These are phyloP conservation scores for Metschnikowia colocasiae DNA, from an alignment of 805 yeast genomes.

Conservation along the genomic window DNA sequence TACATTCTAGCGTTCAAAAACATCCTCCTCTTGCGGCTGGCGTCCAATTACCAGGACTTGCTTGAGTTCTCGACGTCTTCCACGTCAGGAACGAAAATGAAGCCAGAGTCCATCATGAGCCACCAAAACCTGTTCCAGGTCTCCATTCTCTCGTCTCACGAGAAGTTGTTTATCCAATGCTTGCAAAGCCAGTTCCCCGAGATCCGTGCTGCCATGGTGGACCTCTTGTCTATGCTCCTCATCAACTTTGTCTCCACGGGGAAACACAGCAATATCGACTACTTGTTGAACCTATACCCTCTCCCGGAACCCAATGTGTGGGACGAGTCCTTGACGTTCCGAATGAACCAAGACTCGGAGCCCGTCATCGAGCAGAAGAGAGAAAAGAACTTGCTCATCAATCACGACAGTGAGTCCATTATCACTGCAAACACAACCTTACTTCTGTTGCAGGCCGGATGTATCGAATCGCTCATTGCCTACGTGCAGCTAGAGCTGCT, in stretches of 20 bases:
- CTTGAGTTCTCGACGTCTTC: constrained; percentile 35
- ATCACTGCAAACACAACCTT: constrained; percentile 20
- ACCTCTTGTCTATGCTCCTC: constrained; percentile 32
- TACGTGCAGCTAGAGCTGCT: constrained; percentile 40
- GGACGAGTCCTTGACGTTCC: constrained; percentile 22
- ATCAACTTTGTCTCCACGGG: constrained; percentile 39
- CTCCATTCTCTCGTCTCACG: constrained; percentile 27
- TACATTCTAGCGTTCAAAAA: constrained; percentile 32
- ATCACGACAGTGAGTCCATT: constrained; percentile 28
- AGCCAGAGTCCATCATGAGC: constrained; percentile 40
- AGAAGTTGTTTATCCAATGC: constrained; percentile 28
- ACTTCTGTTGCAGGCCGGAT: constrained; percentile 27
- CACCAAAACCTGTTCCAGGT: constrained; percentile 39
- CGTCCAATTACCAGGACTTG: constrained; percentile 37
- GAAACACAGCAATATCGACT: constrained; percentile 33
- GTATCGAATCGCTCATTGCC: constrained; percentile 31
- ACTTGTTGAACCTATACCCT: constrained; percentile 29
- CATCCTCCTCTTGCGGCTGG: constrained; percentile 29
- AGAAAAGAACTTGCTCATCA: constrained; percentile 20
- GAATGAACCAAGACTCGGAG: constrained; percentile 21
- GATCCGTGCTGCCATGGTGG: constrained; percentile 36
- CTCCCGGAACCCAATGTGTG: constrained; percentile 32
- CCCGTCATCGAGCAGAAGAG: constrained; percentile 17
- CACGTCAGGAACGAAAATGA: constrained; percentile 37
- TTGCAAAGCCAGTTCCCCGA: constrained; percentile 33